Conservation (phyloP, 768 basidiomycete species). For the Xanthoconium purpureum region DNA sequence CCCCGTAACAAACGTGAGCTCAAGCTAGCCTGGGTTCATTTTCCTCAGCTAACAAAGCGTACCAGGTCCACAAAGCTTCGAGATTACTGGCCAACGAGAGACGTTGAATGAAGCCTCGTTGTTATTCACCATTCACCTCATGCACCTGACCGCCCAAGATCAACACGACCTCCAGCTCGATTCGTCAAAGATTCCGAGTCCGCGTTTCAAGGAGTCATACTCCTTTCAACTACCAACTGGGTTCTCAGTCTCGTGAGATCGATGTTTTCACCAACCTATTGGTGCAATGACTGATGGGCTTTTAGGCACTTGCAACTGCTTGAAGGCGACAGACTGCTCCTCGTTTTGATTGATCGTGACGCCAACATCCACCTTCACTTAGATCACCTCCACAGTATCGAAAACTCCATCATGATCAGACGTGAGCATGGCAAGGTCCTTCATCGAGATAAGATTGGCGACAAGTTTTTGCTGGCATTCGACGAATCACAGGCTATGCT, state of each 20-base stretch:
- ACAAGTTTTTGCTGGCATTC: conserved; percentile 44
- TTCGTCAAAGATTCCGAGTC: conserved; percentile 16
- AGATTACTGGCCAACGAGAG: conserved; percentile 18
- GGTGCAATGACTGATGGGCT: background rate
- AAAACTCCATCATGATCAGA: conserved; percentile 29
- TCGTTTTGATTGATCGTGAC: conserved; percentile 36
- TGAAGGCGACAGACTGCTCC: conserved; percentile 36
- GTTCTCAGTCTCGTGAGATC: conserved; percentile 24
- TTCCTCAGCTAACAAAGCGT: background rate
- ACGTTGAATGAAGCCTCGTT: conserved; percentile 19
- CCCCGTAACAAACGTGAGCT: conserved; percentile 2
- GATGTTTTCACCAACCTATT: background rate
- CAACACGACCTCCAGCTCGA: conserved; percentile 29
- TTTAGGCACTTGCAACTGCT: conserved; percentile 41
- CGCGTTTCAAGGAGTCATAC: conserved; percentile 26
- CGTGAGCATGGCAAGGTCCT: conserved; percentile 34
- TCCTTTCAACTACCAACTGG: conserved; percentile 25
- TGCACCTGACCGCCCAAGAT: conserved; percentile 30
- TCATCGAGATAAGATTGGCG: conserved; percentile 45
- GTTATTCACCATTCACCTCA: conserved; percentile 25
- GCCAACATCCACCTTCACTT: conserved; percentile 37
- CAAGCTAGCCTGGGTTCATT: conserved; percentile 27
- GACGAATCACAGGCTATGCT: conserved; percentile 53
- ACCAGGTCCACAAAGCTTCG: conserved; percentile 16
- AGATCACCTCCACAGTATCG: conserved; percentile 34